Evolutionary conservation across 2,329 filamentous ascomycete species (phyloP).

Genomic region (Phoma herbarum): DNA sequence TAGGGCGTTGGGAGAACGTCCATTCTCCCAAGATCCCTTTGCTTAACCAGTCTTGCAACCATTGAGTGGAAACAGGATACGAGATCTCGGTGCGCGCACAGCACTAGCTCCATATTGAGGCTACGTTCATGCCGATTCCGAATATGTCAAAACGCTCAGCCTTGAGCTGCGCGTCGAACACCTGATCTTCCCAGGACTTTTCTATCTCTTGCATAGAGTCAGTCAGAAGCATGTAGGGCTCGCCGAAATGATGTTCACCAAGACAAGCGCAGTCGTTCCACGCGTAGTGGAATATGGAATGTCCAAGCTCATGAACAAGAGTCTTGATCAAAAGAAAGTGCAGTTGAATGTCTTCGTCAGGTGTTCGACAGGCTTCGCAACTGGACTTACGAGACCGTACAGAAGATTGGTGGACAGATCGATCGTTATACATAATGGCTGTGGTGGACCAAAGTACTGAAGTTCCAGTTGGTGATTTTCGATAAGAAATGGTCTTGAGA

Average conservation of each 20-base stretch:
- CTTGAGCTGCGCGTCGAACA: background rate
- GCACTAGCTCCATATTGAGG: background rate
- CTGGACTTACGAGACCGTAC: background rate
- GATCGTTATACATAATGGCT: background rate
- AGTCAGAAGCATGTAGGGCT: background rate
- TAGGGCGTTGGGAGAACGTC: background rate
- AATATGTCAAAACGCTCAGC: background rate
- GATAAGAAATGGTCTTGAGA: background rate
- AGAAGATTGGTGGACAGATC: background rate
- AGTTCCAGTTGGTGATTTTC: background rate
- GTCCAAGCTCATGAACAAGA: background rate
- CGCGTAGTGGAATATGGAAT: background rate
- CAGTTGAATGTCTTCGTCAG: background rate
- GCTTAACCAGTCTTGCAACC: background rate
- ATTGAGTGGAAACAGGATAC: background rate
- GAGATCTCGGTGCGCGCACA: background rate
- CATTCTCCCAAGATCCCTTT: background rate
- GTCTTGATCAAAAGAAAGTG: background rate
- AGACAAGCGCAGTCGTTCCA: background rate
- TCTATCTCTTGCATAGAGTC: background rate
- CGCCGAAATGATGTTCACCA: background rate
- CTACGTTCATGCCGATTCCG: background rate
- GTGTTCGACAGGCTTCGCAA: background rate
- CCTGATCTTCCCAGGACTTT: background rate
- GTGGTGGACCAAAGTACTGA: background rate